Conservation (phyloP, 495 filamentous ascomycete species). For the Penicillium antarcticum region DNA sequence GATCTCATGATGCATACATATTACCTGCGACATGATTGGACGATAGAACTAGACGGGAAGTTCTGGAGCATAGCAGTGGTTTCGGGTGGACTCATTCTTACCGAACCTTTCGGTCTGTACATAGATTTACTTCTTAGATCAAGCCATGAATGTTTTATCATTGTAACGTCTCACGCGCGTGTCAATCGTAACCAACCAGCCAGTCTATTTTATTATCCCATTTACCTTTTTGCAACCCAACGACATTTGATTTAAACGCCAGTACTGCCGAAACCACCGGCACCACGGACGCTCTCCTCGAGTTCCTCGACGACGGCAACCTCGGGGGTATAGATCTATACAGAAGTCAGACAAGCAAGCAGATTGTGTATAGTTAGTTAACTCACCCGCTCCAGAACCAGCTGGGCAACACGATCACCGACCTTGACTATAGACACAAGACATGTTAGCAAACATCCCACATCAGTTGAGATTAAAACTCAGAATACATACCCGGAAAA, state of each 20-base stretch:
- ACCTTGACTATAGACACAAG: conserved; percentile 54
- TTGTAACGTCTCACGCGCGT: conserved; percentile 6
- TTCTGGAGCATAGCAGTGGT: neutral
- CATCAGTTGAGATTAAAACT: neutral
- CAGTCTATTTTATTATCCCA: conserved; percentile 2
- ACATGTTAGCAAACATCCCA: neutral
- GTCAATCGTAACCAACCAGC: conserved; percentile 3
- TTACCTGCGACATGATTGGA: neutral
- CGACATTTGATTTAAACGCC: conserved; percentile 39
- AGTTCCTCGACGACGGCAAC: conserved; percentile 82
- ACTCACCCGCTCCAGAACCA: conserved; percentile 77
- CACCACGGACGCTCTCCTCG: conserved; percentile 86
- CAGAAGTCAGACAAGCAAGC: conserved; percentile 3
- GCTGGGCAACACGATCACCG: conserved; percentile 88
- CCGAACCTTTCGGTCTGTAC: conserved; percentile 5
- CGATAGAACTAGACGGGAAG: neutral
- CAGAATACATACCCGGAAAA: conserved; percentile 51
- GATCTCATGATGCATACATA: neutral
- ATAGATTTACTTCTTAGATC: conserved; percentile 14
- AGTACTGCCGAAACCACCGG: conserved; percentile 92
- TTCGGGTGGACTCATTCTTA: neutral
- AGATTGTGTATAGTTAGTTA: neutral
- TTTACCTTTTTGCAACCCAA: neutral
- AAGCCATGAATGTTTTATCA: conserved; percentile 4
- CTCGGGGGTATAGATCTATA: conserved; percentile 81